phyloP scores from a whole-genome alignment of 208 protist genomes.

The Borovskyia barvae region DNA sequence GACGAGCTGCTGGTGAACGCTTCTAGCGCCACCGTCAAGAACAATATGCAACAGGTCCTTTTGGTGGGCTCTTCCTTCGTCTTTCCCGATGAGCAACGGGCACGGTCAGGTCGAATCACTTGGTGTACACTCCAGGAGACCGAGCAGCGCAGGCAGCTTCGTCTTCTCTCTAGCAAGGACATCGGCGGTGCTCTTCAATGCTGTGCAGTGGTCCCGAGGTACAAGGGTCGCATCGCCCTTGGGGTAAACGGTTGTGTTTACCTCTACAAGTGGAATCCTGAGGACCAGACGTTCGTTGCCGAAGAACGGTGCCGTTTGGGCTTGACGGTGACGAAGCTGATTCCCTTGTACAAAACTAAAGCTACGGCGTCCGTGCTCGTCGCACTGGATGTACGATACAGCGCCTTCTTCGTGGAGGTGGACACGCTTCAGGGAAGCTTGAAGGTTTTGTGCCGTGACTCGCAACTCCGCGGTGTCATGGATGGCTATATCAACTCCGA shows the following conservation, averaged over 20 bases:
- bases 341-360: conserved; percentile 35
- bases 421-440: conserved; percentile 73
- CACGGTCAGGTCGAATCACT: conserved; percentile 57
- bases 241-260: conserved; percentile 75
- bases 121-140: conserved; percentile 36
- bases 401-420: conserved; percentile 57
- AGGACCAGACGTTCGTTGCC: conserved; percentile 63
- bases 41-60: conserved; percentile 19
- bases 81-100: conserved; percentile 68
- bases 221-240: conserved; percentile 64
- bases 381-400: conserved; percentile 68
- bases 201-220: conserved; percentile 72
- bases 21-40: background rate
- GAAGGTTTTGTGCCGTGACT: conserved; percentile 48
- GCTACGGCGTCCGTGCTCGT: conserved; percentile 35
- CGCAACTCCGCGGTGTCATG: conserved; percentile 57
- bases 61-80: conserved; percentile 79
- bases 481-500: conserved; percentile 33
- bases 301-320: conserved; percentile 67
- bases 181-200: conserved; percentile 75
- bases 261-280: conserved; percentile 62
- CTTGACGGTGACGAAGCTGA: conserved; percentile 52
- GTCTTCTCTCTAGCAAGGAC: conserved; percentile 40
- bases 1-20: conserved; percentile 1
- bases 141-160: conserved; percentile 7